Conservation (phyloP, 2,329 filamentous ascomycete genomes). For the Sporothrix brasiliensis region DNA sequence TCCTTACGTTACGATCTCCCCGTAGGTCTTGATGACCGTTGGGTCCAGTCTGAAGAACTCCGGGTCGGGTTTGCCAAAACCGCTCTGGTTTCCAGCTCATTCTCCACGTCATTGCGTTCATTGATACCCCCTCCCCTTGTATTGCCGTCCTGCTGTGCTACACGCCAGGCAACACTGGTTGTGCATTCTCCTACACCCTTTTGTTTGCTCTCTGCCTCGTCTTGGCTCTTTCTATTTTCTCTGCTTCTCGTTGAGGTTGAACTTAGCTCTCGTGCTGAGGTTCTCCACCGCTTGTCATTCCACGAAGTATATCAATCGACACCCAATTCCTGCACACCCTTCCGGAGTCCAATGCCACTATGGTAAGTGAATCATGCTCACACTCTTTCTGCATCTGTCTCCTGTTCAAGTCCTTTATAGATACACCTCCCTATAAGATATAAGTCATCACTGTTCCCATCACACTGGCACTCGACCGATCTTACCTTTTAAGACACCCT, state of each 20-base stretch:
- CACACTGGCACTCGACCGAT: slow-evolving; percentile 29
- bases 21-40: slow-evolving; percentile 1
- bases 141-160: slow-evolving; percentile 29
- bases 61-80: slow-evolving; percentile 8
- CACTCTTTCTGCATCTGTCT: slow-evolving; percentile 36
- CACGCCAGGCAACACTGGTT: slow-evolving; percentile 21
- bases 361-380: slow-evolving; percentile 49
- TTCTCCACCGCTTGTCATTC: slow-evolving; percentile 31
- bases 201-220: background rate
- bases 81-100: background rate
- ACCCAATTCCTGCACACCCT: slow-evolving; percentile 46
- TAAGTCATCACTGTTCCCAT: background rate
- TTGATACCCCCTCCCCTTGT: slow-evolving; percentile 20
- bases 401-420: background rate
- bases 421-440: background rate
- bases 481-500: background rate
- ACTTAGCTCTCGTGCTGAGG: slow-evolving; percentile 18
- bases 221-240: background rate
- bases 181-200: slow-evolving; percentile 15
- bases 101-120: slow-evolving; percentile 26
- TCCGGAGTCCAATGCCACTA: slow-evolving; percentile 45
- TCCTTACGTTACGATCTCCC: background rate
- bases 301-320: slow-evolving; percentile 38
- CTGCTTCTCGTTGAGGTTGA: background rate
- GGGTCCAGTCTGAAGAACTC: slow-evolving; percentile 11